Percentiles rank a stretch among this genome's conserved stretches.
phyloP scores from a whole-genome alignment of 768 basidiomycete species.

The Mycena capillaripes region DNA sequence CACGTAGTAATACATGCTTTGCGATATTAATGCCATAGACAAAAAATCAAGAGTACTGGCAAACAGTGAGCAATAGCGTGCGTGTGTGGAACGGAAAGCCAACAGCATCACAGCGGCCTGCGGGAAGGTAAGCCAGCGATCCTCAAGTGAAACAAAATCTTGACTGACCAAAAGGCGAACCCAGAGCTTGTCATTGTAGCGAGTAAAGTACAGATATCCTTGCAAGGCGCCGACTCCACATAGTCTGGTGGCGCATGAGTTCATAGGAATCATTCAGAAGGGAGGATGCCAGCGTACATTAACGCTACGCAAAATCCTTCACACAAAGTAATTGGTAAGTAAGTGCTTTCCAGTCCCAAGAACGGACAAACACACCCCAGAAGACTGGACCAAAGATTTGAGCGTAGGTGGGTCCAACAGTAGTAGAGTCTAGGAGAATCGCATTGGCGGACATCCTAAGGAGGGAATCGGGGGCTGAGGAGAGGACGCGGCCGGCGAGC shows the following conservation, averaged over 20 bases:
- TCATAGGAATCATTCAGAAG: neutral
- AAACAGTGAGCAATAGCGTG: neutral
- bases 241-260: neutral
- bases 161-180: slow-evolving; percentile 24
- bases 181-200: slow-evolving; percentile 33
- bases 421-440: neutral
- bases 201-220: slow-evolving; percentile 34
- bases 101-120: slow-evolving; percentile 34
- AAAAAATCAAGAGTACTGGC: slow-evolving; percentile 50
- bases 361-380: slow-evolving; percentile 18
- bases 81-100: neutral
- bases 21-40: slow-evolving; percentile 55
- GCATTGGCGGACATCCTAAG: slow-evolving; percentile 18
- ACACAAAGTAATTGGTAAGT: neutral
- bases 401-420: slow-evolving; percentile 15
- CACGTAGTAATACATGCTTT: slow-evolving; percentile 59
- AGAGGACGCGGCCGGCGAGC: too few relatives aligned
- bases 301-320: slow-evolving; percentile 30
- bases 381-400: slow-evolving; percentile 33
- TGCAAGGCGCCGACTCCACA: slow-evolving; percentile 31
- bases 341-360: neutral
- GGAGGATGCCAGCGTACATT: slow-evolving; percentile 3
- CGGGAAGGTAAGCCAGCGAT: neutral
- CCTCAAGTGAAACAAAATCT: neutral
- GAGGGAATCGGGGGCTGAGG: neutral